Percentiles rank a stretch among this genome's conserved stretches.
Evolutionary conservation across 305 asterid species (phyloP).

Genomic region (Solanum chacoense): DNA sequence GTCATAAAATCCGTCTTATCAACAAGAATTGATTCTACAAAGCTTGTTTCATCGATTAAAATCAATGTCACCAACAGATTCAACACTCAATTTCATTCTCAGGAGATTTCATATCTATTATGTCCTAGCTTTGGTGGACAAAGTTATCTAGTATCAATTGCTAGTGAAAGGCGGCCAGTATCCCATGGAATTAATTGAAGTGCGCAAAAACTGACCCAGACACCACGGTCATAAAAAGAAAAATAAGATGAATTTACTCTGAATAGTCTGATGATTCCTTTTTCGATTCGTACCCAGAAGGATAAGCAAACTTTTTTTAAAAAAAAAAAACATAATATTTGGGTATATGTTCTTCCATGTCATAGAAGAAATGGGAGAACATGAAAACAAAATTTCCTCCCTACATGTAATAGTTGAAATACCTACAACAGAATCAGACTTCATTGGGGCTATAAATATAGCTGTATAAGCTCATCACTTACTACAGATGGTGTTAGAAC

Average conservation of each 20-base stretch:
- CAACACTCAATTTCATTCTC: background rate
- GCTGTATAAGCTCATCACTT: slow-evolving; percentile 84
- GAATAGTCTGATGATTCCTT: background rate
- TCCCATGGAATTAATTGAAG: background rate
- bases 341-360: background rate
- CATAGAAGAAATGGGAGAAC: background rate
- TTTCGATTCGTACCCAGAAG: background rate
- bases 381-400: background rate
- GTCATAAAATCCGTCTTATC: background rate
- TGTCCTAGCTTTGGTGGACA: background rate
- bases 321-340: background rate
- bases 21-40: too few relatives aligned
- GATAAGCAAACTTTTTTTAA: background rate
- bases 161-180: background rate
- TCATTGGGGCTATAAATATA: slow-evolving; percentile 35
- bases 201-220: accelerated
- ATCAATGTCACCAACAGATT: background rate
- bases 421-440: background rate
- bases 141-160: background rate
- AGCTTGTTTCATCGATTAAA: background rate
- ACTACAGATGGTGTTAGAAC: slow-evolving; percentile 89
- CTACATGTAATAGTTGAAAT: background rate
- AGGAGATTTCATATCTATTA: background rate
- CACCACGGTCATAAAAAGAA: background rate
- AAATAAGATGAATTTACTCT: background rate